A percentile compares a stretch with the other conserved stretches of the same genome.
Evolutionary conservation across 2,329 filamentous ascomycete genomes (phyloP).

Genomic region (Venturia asperata): DNA sequence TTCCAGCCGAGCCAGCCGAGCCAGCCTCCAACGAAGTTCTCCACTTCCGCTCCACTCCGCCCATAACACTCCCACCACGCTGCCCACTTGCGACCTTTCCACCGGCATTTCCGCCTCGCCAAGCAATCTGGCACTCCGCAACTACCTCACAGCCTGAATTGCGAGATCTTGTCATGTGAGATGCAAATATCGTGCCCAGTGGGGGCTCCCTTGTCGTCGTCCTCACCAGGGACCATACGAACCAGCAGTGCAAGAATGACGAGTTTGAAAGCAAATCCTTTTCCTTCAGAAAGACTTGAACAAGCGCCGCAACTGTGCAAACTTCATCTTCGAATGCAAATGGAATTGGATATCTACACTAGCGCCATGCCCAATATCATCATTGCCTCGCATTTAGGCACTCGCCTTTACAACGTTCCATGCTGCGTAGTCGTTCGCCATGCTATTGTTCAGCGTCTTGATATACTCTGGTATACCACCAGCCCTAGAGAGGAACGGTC

Average conservation of each 20-base stretch:
- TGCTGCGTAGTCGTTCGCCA: conserved; percentile 15
- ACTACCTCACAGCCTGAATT: no score
- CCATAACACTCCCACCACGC: no score
- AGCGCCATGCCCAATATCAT: background rate
- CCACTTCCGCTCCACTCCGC: no score
- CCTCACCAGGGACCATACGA: no score
- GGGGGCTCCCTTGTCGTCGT: no score
- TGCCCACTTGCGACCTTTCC: no score
- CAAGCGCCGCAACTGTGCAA: background rate
- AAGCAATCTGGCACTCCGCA: no score
- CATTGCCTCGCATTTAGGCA: background rate
- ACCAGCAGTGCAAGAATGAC: background rate
- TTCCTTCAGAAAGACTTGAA: background rate
- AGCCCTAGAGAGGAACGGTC: background rate
- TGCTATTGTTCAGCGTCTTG: conserved; percentile 14
- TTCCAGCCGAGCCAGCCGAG: no score
- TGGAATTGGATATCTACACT: background rate
- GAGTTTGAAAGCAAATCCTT: background rate
- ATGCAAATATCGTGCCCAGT: no score
- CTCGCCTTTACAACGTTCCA: conserved; percentile 15
- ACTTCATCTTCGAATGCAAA: background rate
- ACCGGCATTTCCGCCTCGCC: no score
- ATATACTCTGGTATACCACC: conserved; percentile 17
- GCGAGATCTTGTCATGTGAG: no score
- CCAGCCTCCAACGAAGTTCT: no score